Evolutionary conservation across 202 grass and related monocot genomes (phyloP).

Genomic region (Dendrocalamus latiflorus): DNA sequence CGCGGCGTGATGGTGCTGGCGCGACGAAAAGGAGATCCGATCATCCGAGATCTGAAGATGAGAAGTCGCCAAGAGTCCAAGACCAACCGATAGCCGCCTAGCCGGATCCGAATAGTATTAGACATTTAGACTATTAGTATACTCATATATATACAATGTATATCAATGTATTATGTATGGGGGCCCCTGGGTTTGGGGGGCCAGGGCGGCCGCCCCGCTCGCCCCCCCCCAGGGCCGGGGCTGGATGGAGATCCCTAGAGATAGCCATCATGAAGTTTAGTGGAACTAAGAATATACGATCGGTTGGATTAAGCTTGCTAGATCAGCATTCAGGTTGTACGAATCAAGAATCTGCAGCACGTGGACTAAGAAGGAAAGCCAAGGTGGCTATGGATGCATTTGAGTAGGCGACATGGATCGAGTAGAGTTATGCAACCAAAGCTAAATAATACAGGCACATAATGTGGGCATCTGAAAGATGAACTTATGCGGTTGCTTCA

Average conservation of each 20-base stretch:
- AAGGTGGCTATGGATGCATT: neutral
- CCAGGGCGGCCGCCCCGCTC: too few relatives aligned
- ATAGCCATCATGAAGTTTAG: neutral
- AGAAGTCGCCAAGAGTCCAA: too few relatives aligned
- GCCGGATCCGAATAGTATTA: too few relatives aligned
- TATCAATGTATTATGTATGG: too few relatives aligned
- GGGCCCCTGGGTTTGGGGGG: too few relatives aligned
- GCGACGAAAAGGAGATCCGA: too few relatives aligned
- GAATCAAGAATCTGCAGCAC: constrained; percentile 1
- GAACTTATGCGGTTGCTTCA: neutral
- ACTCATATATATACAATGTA: too few relatives aligned
- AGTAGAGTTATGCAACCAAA: neutral
- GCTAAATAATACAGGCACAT: neutral
- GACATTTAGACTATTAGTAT: too few relatives aligned
- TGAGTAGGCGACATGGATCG: neutral
- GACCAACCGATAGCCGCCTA: too few relatives aligned
- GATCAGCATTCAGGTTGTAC: neutral
- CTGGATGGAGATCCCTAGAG: neutral
- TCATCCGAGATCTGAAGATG: too few relatives aligned
- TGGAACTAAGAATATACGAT: neutral
- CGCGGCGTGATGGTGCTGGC: too few relatives aligned
- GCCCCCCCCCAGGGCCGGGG: too few relatives aligned
- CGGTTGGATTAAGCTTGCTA: neutral
- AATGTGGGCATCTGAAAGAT: neutral
- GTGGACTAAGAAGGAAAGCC: neutral